Conservation (phyloP, 2,329 filamentous ascomycete species). For the Clarireedia paspali region DNA sequence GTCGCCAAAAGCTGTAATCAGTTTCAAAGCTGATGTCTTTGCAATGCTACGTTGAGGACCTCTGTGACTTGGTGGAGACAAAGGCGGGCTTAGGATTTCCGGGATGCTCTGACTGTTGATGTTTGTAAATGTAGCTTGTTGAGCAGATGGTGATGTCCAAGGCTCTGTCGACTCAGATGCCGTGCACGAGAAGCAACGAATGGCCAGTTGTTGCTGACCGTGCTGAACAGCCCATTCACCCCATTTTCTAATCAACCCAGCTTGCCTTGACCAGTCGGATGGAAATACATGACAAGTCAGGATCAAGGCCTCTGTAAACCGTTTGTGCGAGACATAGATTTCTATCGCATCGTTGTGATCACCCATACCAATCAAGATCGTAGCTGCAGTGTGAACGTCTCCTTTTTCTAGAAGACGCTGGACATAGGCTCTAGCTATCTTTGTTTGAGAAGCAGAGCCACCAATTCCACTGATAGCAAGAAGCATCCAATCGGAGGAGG, state of each 20-base stretch:
- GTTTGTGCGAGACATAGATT: constrained; percentile 85
- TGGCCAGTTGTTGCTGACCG: constrained; percentile 81
- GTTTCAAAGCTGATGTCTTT: constrained; percentile 77
- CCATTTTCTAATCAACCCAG: constrained; percentile 86
- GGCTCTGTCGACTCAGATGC: constrained; percentile 77
- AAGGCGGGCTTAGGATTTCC: constrained; percentile 58
- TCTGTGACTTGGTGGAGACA: constrained; percentile 63
- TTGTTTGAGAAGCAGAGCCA: constrained; percentile 70
- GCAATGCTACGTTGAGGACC: constrained; percentile 57
- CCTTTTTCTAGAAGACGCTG: constrained; percentile 83
- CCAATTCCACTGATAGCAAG: constrained; percentile 86
- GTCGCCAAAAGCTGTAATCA: constrained; percentile 83
- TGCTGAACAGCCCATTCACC: constrained; percentile 85
- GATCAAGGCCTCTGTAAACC: constrained; percentile 87
- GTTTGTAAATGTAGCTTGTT: constrained; percentile 49
- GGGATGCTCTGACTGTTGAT: constrained; percentile 51
- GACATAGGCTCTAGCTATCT: constrained; percentile 83
- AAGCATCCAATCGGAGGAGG: constrained; percentile 94
- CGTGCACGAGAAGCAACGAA: constrained; percentile 87
- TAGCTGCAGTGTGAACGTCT: constrained; percentile 85
- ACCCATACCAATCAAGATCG: constrained; percentile 85
- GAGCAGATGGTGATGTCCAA: constrained; percentile 79
- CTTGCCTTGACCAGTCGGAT: constrained; percentile 83
- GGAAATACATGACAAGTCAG: constrained; percentile 79
- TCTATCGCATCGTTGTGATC: constrained; percentile 94